Base-by-base conservation (phyloP, 2,329 filamentous ascomycete species). In the Sordariomycetes sp. region DNA sequence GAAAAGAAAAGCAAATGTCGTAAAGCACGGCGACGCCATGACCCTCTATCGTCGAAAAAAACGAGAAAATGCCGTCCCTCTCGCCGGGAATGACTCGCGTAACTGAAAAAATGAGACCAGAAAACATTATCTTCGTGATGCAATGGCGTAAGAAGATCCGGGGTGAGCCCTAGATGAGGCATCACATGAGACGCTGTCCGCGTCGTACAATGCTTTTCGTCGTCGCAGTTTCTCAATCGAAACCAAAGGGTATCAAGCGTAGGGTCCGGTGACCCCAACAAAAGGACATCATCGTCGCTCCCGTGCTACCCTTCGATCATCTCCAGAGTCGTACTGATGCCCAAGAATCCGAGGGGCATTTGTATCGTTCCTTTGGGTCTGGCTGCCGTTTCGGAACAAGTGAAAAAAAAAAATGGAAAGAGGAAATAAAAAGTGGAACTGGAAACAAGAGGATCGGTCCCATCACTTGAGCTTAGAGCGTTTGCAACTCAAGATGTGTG, bases 1-100 rank as follows among this genome's bases (percentile, higher is more conserved):
- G 64, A 64, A 65, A 63, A 60, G 63, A 58, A 65, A 63, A 62
- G 22, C 43, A 56, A 55, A 59, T 56, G 37, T 58, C 53, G 50
- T 59, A 40, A 59, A 71, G 69, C 68, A 72, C 71, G 72, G 71
- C 71, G 72, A 74, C 71, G 70, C 68, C 72, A 74, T 71, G 71
- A 74, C 70, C 71, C 69, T 74, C 70, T 74, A 71, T 71, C 66
- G 69, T 71, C 65, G 68, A 68, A 68, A 69, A 58, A 58, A 58
- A 57, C 50, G 60, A 58, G 50, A 72, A 72, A 70, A 70, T 70
- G 66, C 69, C 70, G 66, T 68, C 48, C 48, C 50, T 64, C 63
- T 67, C 65, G 65, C 61, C 62, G 64, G 65, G 65, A 63, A 67
- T 46, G 68, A 66, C 68, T 69, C 64, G 65, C 71, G 69, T 72